Percentiles rank a stretch among this genome's conserved stretches.
Conservation (phyloP, 768 basidiomycete genomes). For the Thelephora ganbajun region DNA sequence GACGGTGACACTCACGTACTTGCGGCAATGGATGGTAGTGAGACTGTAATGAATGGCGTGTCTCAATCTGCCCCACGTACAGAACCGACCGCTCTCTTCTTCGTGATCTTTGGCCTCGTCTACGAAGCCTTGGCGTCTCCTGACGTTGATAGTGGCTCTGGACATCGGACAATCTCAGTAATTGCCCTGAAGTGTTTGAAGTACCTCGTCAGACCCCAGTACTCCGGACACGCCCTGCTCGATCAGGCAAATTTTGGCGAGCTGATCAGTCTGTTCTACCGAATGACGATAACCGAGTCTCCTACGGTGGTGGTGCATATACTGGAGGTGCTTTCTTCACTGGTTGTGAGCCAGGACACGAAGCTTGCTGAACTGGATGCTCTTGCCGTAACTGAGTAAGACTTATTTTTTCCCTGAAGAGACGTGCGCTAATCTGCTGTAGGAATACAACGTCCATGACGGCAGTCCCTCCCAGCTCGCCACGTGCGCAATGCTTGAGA, state of each 20-base stretch:
- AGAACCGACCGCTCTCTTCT: conserved; percentile 76
- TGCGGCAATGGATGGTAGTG: conserved; percentile 73
- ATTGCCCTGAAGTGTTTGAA: conserved; percentile 65
- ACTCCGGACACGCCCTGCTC: conserved; percentile 68
- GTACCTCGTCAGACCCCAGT: conserved; percentile 65
- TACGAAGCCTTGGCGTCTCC: conserved; percentile 75
- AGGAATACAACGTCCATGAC: background rate
- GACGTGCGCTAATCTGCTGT: conserved; percentile 2
- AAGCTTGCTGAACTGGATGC: conserved; percentile 6
- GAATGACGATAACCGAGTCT: conserved; percentile 80
- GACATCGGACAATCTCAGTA: conserved; percentile 30
- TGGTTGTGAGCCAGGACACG: conserved; percentile 27
- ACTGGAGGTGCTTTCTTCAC: conserved; percentile 48
- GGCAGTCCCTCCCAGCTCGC: conserved; percentile 7
- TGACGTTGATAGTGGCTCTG: conserved; percentile 32
- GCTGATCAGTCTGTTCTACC: conserved; percentile 74
- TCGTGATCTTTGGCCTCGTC: conserved; percentile 83
- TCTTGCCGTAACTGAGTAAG: background rate
- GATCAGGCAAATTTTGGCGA: conserved; percentile 83
- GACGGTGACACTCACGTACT: conserved; percentile 50
- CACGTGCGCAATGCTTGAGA: conserved; percentile 49
- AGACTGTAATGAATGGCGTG: conserved; percentile 10
- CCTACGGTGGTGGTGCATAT: conserved; percentile 59
- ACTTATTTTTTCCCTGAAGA: background rate
- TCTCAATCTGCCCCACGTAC: conserved; percentile 15